These are phyloP conservation scores for Atalantia buxifolia DNA, from an alignment of 345 rosid genomes.

Conservation along the genomic window DNA sequence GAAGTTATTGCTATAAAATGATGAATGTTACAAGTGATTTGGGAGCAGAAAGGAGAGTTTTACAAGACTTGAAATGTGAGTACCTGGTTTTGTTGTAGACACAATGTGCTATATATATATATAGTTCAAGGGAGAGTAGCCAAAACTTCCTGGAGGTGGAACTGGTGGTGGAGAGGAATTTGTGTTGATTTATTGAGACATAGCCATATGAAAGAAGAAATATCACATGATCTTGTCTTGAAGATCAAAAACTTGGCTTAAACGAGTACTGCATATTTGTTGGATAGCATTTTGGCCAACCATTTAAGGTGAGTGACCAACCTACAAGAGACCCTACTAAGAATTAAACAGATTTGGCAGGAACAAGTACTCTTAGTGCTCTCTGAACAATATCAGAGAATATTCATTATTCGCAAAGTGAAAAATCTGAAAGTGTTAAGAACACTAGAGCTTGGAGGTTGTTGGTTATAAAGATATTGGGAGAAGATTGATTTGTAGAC, in stretches of 20 bases:
- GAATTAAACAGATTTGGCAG: not conserved
- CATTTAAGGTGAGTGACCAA: not conserved
- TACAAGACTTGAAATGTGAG: not conserved
- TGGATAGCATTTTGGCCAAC: not conserved
- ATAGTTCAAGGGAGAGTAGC: not conserved
- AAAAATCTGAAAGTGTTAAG: not conserved
- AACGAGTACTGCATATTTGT: not conserved
- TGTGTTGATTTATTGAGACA: not conserved
- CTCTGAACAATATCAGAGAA: not conserved
- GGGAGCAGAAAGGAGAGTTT: not conserved
- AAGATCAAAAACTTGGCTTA: not conserved
- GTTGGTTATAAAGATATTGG: no score
- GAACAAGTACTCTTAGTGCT: not conserved
- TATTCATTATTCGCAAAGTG: not conserved
- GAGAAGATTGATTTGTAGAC: no score
- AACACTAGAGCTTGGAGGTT: not conserved
- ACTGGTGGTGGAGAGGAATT: not conserved
- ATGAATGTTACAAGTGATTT: not conserved
- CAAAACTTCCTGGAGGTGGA: not conserved
- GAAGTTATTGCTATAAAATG: not conserved
- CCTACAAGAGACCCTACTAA: not conserved
- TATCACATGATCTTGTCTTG: not conserved
- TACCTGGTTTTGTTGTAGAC: slow-evolving; percentile 8
- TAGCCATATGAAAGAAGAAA: not conserved
- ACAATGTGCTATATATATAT: not conserved